Base-by-base conservation (phyloP, 1,139 yeast species). In the Candida sp. region DNA sequence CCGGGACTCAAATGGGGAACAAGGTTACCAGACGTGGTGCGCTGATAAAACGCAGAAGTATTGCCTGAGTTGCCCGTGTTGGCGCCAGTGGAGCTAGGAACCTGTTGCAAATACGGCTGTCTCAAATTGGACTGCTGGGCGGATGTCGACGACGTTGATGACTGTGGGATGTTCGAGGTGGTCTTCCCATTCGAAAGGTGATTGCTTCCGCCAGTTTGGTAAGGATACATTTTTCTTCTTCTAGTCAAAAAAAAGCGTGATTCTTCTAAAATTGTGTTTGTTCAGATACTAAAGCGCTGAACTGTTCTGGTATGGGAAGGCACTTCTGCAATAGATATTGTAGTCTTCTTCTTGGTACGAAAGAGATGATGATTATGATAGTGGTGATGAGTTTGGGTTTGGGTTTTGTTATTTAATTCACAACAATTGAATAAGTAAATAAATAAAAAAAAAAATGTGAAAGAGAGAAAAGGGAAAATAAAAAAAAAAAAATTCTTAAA, bases 161-260 rank as follows among this genome's bases (percentile, higher is more conserved):
- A 43, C 12, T 17, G 31, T 9, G 45, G 40, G 23, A 43, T 34
- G 25, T 38, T 43, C 22, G 46, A 28, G 11, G 51, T 31, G 7
- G 49, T 38, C n/a, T 51, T 47, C 25, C 40, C 40, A 25, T 22
- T 47, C 3, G 54, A 12, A 23, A 47, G 30, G 31, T 42, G 49
- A 33, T 46, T 47, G 28, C 41, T 38, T 33, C 53, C 52, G 7
- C 32, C 31, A 26, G 41, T 9, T 40, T 49, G 53, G 43, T 56
- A 54, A 7, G 56, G 55, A 46, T 56, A 54, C 57, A 54, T 50
- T n/a, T n/a, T n/a, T 33, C 47, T 49, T 44, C 6, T 5, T 22
- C n/a, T 42, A 17, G 17, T 17, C 2, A 17, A 17, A 17, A 48
- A 32, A 17, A 17, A 17, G 17, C 17, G 17, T 17, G 17, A 17